Evolutionary conservation across 164 flowering plant species (phyloP), one percentile per base, ranked within the genome.

Genomic region (Saururus chinensis): DNA sequence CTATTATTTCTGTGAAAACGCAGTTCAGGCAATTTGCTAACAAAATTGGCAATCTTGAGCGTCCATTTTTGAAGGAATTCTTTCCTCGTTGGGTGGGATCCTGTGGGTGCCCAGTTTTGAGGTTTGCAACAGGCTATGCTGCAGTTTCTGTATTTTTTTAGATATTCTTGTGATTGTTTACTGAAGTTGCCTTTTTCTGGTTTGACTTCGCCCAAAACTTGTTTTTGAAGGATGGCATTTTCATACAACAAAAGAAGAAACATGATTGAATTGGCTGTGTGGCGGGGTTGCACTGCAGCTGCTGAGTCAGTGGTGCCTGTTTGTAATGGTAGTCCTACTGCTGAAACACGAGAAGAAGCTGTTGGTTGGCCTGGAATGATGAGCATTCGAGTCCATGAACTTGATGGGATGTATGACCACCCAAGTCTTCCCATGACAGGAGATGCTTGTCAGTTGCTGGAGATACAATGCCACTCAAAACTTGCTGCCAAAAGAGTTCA

Each of bases 341-440:
- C 78, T 66, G 96, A 84, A 72, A 76, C 72, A 60, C 81, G 80
- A 57, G 95, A 87, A 60, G 80, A 81, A 68, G 91, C 79, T 68
- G 70, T 68, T 68, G 98, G 97, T 57, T 93, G 98, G 92, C 98
- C 98, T 70, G 98, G 98, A 53, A 90, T 93, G 90, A 93, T 88
- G 98, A 93, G 92, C 69, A 86, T 93, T 62, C 73, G 97, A 68
- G 85, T 86, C 65, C 80, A 88, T 82, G 98, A 93, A 75, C 86
- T 90, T 71, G 97, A 93, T 78, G 96, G 96, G 40, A 85, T 82
- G 85, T 91, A 83, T 79, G 98, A 93, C 72, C 97, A 93, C 80
- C 98, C 98, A 40, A 75, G 83, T 69, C 71, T 93, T 25, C 95
- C 98, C 35, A 78, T 93, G 92, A 81, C 92, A 72, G 98, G 98